Evolutionary conservation across 116 monocot species (phyloP), one percentile per base, ranked within the genome.

Genomic region (Trichopus zeylanicus): DNA sequence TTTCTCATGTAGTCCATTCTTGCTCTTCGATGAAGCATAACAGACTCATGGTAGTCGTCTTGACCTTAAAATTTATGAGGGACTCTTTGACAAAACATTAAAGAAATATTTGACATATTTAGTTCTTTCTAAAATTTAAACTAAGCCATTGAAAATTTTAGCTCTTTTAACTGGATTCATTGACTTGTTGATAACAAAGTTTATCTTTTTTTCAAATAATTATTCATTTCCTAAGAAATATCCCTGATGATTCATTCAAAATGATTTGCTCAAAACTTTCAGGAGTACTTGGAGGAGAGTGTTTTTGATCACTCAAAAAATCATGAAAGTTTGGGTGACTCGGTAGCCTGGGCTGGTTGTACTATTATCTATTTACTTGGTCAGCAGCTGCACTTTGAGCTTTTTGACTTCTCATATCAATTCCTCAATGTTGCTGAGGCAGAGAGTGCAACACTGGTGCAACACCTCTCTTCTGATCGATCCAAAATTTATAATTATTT

Each of bases 281-380:
- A 95, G 95, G 83, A 64, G 53, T 87, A 84, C 61, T 62, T 91
- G 46, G 97, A 97, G 63, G 87, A 82, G 62, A 77, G 68, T n/a
- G 56, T 65, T 59, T 62, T 71, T 39, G 81, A 82, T 58, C 64
- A 61, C 56, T 75, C 81, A 24, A 90, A 47, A 58, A 78, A 62
- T 56, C 69, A 76, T 27, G 79, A 81, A 39, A 21, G 64, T 13
- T 52, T 82, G 61, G 91, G 97, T 25, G 97, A 97, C 57, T 90
- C 97, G 23, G 87, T 90, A 46, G 91, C 91, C 22, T 97, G 97
- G 97, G 91, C 87, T 71, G 87, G 81, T 29, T 97, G 97, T 78
- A 80, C 91, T 27, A 82, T 97, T 23, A 87, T 87, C 58, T 97
- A 97, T 34, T 79, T 97, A 23, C 91, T 97, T 55, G 97, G 91